phyloP scores from a whole-genome alignment of 148 eudicot species.

The Fagopyrum esculentum region DNA sequence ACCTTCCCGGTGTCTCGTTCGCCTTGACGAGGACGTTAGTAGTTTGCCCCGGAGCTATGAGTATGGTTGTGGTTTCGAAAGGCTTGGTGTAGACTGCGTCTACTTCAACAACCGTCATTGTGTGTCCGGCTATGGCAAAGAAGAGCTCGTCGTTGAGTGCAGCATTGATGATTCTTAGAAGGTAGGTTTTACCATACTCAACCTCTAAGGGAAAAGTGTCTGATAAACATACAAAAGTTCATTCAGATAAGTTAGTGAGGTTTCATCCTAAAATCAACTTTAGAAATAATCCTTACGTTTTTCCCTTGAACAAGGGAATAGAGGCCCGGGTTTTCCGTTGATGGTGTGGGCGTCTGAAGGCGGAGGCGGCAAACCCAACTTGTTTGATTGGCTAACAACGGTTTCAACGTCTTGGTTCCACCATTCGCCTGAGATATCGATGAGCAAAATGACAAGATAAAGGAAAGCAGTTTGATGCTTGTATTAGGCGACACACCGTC shows the following conservation, averaged over 20 bases:
- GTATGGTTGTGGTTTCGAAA: constrained; percentile 30
- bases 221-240: neutral
- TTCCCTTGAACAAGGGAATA: constrained; percentile 43
- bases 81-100: constrained; percentile 62
- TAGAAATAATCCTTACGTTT: constrained; percentile 28
- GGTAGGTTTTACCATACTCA: constrained; percentile 6
- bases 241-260: neutral
- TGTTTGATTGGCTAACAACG: constrained; percentile 34
- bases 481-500: too few species aligned
- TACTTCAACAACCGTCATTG: constrained; percentile 47
- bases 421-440: constrained; percentile 43
- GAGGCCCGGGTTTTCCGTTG: constrained; percentile 59
- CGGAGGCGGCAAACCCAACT: constrained; percentile 42
- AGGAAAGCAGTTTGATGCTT: too few species aligned
- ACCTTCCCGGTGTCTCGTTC: constrained; percentile 15
- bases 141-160: constrained; percentile 13
- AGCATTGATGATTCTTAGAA: constrained; percentile 7
- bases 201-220: constrained; percentile 1
- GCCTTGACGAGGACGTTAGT: constrained; percentile 45
- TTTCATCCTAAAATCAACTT: too few species aligned
- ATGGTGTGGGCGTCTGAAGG: constrained; percentile 53
- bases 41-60: constrained; percentile 52
- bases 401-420: constrained; percentile 48
- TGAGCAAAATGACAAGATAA: neutral
- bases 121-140: constrained; percentile 24